phyloP scores from a whole-genome alignment of 371 early-diverging fungal genomes.

The Apophysomyces trapeziformis region DNA sequence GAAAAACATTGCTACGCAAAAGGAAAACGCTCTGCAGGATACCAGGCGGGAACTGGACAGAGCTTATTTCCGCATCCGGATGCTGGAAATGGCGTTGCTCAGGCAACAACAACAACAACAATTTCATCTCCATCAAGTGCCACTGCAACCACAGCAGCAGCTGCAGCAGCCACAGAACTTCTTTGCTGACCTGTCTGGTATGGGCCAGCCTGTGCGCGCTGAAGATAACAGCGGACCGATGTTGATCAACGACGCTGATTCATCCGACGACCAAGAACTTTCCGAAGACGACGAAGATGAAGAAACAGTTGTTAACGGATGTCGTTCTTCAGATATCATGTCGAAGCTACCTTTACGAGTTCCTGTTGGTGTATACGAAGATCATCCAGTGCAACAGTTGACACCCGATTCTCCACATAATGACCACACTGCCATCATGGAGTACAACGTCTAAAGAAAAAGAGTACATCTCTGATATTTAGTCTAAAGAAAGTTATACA shows the following conservation, averaged over 20 bases:
- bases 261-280: constrained; percentile 16
- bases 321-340: constrained; percentile 14
- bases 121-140: not conserved
- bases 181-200: constrained; percentile 17
- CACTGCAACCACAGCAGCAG: not conserved
- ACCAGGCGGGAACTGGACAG: constrained; percentile 58
- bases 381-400: constrained; percentile 5
- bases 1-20: constrained; percentile 44
- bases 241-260: constrained; percentile 19
- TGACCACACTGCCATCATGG: not conserved
- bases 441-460: not conserved
- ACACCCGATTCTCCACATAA: constrained; percentile 1
- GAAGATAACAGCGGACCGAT: constrained; percentile 12
- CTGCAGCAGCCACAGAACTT: not conserved
- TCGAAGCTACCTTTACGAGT: constrained; percentile 16
- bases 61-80: constrained; percentile 43
- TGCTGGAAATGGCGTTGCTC: constrained; percentile 35
- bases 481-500: constrained; percentile 5
- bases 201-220: constrained; percentile 8
- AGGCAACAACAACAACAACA: constrained; percentile 30
- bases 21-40: constrained; percentile 37
- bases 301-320: constrained; percentile 5
- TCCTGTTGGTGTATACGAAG: constrained; percentile 11
- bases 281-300: constrained; percentile 24
- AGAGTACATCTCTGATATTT: not conserved